Evolutionary conservation across 768 basidiomycete genomes (phyloP), one percentile per base, ranked within the genome.

Genomic region (Mycena rebaudengoi): DNA sequence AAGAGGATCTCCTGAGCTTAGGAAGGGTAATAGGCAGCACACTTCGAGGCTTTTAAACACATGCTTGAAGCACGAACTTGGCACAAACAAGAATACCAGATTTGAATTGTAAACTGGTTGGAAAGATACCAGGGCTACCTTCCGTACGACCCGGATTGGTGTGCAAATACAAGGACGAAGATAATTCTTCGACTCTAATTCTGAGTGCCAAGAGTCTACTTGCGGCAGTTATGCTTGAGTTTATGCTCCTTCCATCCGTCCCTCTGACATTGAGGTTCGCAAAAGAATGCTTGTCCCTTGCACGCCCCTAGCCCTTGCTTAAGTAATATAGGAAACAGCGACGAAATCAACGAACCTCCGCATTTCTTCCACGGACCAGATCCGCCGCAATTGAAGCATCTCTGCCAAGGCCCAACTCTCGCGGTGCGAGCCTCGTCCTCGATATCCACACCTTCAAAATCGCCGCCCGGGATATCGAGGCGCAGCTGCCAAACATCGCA

Each of bases 281-380:
- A 78, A 62, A 76, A 75, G 46, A 72, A 73, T 0, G 68, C 75
- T 7, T 67, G 60, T 0, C 75, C 73, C 10, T 71, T 66, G 62
- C 74, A 76, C 3, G 69, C 52, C 12, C 75, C 75, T 73, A 48
- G 14, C 14, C 18, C 14, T 13, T 13, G 1, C 7, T 26, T 26
- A 32, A 23, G 39, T 18, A 10, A 20, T 8, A 29, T 8, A 29
- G 2, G 1, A 40, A 21, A n/a, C 0, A 14, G 14, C 5, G 26
- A n/a, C 32, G 11, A n/a, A 18, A 23, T 20, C 23, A 23, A 70
- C 73, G 16, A 53, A 79, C 79, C 79, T 41, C 78, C 76, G 55
- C 82, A 82, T 54, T 77, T 80, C 69, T 75, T 78, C 78, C 78
- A 80, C 1, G 61, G 66, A 0, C 79, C 79, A 18, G 74, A 72